Evolutionary conservation across 2,329 filamentous ascomycete genomes (phyloP).

Genomic region (Fusarium incarnatum): DNA sequence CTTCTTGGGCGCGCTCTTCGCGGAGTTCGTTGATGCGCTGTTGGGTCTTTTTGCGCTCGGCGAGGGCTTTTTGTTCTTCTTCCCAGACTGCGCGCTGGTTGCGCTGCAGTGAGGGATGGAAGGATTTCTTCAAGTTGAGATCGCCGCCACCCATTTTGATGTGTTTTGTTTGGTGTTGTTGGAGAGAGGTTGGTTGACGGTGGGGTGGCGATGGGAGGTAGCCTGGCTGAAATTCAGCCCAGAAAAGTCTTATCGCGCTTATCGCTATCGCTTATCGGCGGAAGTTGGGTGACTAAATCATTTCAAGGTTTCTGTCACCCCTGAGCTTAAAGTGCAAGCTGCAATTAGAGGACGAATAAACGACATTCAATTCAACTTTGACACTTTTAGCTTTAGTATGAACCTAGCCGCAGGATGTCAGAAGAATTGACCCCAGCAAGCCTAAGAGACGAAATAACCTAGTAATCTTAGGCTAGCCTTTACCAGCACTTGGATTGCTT

Average conservation of each 20-base stretch:
- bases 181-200: not conserved
- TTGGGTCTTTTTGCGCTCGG: slow-evolving; percentile 93
- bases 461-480: too few species aligned
- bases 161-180: slow-evolving; percentile 29
- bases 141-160: slow-evolving; percentile 88
- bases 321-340: not conserved
- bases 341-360: not conserved
- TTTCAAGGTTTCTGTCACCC: not conserved
- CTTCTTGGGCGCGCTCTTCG: slow-evolving; percentile 91
- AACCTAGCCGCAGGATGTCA: too few species aligned
- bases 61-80: slow-evolving; percentile 90
- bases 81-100: slow-evolving; percentile 94
- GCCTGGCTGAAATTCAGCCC: slow-evolving; percentile 20
- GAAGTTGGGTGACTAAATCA: not conserved
- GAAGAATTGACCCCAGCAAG: too few species aligned
- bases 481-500: too few species aligned
- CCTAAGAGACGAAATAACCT: too few species aligned
- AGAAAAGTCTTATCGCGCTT: slow-evolving; percentile 35
- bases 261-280: slow-evolving; percentile 27
- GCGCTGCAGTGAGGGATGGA: slow-evolving; percentile 89
- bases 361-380: not conserved
- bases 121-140: slow-evolving; percentile 94
- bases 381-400: not conserved
- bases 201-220: slow-evolving; percentile 41
- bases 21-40: slow-evolving; percentile 92